A percentile compares a stretch with the other conserved stretches of the same genome.
These are phyloP conservation scores for Talaromyces nanjingensis DNA, from an alignment of 495 filamentous ascomycete genomes.

Conservation along the genomic window DNA sequence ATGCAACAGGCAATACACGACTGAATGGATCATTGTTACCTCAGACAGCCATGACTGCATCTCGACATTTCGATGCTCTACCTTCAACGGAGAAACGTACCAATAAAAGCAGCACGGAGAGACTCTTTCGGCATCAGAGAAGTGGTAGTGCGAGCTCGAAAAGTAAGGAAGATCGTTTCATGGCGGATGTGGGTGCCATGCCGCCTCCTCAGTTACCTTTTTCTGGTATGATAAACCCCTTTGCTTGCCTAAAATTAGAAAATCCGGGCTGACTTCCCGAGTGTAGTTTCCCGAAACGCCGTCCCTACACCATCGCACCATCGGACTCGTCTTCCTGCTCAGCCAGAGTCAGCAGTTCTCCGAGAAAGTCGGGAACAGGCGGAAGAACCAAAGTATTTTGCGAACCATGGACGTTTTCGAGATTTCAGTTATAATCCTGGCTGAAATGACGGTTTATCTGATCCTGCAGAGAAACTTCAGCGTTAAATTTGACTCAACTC, in stretches of 20 bases:
- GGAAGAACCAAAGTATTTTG: neutral
- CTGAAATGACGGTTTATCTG: neutral
- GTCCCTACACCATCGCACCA: constrained; percentile 16
- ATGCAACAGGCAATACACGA: neutral
- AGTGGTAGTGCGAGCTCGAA: constrained; percentile 9
- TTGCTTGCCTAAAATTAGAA: neutral
- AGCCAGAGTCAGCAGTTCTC: neutral
- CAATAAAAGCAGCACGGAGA: neutral
- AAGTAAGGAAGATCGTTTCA: neutral
- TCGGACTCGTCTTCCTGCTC: constrained; percentile 21
- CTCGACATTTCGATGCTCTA: constrained; percentile 9
- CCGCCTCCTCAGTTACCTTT: constrained; percentile 19
- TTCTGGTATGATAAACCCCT: constrained; percentile 13
- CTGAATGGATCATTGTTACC: constrained; percentile 63
- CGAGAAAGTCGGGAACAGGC: neutral
- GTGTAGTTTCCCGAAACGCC: constrained; percentile 1
- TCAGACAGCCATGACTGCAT: constrained; percentile 53
- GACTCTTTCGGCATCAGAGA: constrained; percentile 7
- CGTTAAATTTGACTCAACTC: neutral
- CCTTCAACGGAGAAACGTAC: neutral
- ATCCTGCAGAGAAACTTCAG: too few species aligned
- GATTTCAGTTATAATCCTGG: constrained; percentile 7
- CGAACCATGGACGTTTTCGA: neutral
- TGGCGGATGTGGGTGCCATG: constrained; percentile 17
- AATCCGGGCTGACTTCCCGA: neutral